Conservation (phyloP, 352 stramenopile genomes). For the Plasmopara halstedii region DNA sequence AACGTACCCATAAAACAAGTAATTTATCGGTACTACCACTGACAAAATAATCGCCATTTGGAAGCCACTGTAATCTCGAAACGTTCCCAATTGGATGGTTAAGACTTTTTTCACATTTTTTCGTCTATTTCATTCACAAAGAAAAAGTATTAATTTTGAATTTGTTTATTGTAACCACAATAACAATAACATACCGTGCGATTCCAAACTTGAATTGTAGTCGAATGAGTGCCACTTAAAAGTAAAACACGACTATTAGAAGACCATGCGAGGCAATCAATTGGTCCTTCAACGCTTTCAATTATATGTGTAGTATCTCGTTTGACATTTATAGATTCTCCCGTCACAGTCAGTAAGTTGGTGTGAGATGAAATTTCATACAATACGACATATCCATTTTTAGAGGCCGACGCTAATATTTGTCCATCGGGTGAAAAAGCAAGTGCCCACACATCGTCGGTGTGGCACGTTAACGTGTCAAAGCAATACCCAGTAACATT, state of each 20-base stretch:
- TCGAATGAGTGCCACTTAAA: conserved; percentile 40
- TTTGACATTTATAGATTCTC: too few relatives aligned
- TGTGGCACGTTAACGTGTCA: conserved; percentile 38
- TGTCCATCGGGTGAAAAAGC: conserved; percentile 74
- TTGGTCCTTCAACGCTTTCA: conserved; percentile 33
- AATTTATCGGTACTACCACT: conserved; percentile 68
- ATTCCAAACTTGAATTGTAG: conserved; percentile 63
- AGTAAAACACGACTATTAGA: conserved; percentile 51
- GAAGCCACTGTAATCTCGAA: conserved; percentile 45
- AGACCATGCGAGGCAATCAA: conserved; percentile 62
- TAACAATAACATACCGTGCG: conserved; percentile 24
- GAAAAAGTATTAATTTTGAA: not conserved
- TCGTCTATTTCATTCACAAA: conserved; percentile 28
- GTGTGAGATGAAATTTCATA: conserved; percentile 50
- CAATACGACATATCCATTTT: conserved; percentile 69
- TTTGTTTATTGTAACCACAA: not conserved
- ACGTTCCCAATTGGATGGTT: conserved; percentile 51
- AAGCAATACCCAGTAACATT: conserved; percentile 30
- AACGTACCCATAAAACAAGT: conserved; percentile 64
- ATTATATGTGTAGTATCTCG: too few relatives aligned
- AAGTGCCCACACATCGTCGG: conserved; percentile 51
- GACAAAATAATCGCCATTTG: conserved; percentile 51
- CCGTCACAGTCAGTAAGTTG: too few relatives aligned
- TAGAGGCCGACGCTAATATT: conserved; percentile 69
- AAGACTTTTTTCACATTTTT: conserved; percentile 36